These are phyloP conservation scores for Syzygium syzygioides DNA, from an alignment of 441 rosid genomes.

Conservation along the genomic window DNA sequence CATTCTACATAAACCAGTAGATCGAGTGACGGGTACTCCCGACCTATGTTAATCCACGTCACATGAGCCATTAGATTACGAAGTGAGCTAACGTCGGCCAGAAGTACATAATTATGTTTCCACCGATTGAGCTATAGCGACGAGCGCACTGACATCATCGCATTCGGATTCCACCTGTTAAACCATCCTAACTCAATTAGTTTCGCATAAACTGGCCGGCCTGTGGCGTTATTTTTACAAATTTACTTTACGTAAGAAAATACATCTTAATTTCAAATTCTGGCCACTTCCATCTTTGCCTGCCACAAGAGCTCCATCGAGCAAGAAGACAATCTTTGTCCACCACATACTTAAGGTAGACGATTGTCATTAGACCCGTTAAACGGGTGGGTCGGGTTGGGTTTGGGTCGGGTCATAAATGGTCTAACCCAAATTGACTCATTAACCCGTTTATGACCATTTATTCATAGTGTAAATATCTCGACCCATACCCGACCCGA, in stretches of 20 bases:
- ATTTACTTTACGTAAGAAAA: neutral
- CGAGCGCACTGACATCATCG: neutral
- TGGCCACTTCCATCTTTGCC: neutral
- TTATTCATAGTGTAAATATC: no score
- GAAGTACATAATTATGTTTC: neutral
- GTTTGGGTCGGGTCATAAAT: no score
- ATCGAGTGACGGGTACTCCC: fast-evolving
- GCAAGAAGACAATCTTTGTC: neutral
- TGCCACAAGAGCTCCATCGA: neutral
- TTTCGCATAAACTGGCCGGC: neutral
- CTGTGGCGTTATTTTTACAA: neutral
- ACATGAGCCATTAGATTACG: neutral
- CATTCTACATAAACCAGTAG: neutral
- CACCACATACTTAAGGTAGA: neutral
- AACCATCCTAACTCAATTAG: neutral
- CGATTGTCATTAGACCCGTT: no score
- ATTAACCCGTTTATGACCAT: no score
- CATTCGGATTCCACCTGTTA: neutral
- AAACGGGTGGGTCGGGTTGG: no score
- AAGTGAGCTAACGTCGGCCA: fast-evolving
- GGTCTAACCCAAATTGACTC: no score
- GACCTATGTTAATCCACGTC: neutral
- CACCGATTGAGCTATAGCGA: neutral
- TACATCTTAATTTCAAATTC: neutral
- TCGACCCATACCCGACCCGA: no score